These are phyloP conservation scores for Antrodiella citrinella DNA, from an alignment of 768 basidiomycete species.

Conservation along the genomic window DNA sequence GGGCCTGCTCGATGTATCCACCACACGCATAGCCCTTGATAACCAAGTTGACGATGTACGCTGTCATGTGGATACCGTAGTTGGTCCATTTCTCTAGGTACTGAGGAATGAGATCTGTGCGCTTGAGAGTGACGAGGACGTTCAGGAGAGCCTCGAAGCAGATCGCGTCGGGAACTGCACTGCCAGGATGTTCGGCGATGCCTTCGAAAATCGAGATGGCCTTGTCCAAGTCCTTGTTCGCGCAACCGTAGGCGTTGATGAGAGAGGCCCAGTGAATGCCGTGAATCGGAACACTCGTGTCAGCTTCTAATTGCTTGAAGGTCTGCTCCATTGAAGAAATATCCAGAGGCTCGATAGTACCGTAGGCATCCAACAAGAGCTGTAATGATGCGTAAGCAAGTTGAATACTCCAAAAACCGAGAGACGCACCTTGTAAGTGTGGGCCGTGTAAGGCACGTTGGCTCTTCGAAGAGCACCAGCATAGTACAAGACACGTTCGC, in stretches of 20 bases:
- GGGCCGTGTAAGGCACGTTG: constrained; percentile 66
- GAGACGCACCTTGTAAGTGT: constrained; percentile 82
- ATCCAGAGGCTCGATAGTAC: constrained; percentile 78
- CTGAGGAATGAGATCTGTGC: constrained; percentile 65
- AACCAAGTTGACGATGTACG: constrained; percentile 87
- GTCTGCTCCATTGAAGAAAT: constrained; percentile 59
- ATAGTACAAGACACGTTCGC: constrained; percentile 67
- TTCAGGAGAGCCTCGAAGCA: constrained; percentile 88
- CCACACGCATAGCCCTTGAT: constrained; percentile 65
- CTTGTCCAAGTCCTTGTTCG: constrained; percentile 64
- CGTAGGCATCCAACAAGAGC: constrained; percentile 87
- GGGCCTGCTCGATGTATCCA: constrained; percentile 62
- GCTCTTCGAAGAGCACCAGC: constrained; percentile 56
- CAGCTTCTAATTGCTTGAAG: constrained; percentile 49
- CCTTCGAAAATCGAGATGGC: constrained; percentile 75
- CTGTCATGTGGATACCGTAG: constrained; percentile 77
- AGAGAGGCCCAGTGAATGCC: constrained; percentile 76
- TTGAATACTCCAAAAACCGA: neutral
- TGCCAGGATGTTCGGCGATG: constrained; percentile 43
- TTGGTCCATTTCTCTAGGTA: constrained; percentile 57
- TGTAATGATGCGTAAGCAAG: constrained; percentile 21
- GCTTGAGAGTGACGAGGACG: constrained; percentile 70
- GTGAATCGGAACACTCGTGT: constrained; percentile 38
- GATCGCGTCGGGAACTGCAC: constrained; percentile 66
- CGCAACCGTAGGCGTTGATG: constrained; percentile 85